Conservation (phyloP, 768 basidiomycete genomes). For the Hysterangium stoloniferum region DNA sequence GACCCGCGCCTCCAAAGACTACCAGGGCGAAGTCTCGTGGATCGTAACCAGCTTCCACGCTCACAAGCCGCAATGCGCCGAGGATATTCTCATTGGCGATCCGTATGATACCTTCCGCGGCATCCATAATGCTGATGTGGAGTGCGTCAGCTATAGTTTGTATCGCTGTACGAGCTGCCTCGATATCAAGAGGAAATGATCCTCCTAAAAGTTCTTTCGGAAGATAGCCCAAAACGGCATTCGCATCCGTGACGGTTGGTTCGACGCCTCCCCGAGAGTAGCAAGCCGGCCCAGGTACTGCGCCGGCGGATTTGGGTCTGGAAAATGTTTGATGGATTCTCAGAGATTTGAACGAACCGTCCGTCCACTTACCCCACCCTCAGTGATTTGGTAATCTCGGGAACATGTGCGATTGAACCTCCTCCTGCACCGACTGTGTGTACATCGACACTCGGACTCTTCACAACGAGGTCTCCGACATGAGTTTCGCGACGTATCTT, state of each 20-base stretch:
- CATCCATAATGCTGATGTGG: constrained; percentile 19
- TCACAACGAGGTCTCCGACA: constrained; percentile 1
- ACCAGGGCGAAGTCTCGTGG: constrained; percentile 24
- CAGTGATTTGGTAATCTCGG: background rate
- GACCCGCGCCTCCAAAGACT: constrained; percentile 25
- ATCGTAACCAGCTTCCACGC: constrained; percentile 26
- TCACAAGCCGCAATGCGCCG: constrained; percentile 24
- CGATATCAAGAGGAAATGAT: constrained; percentile 21
- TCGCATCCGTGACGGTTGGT: constrained; percentile 25
- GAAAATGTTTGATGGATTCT: too few species aligned
- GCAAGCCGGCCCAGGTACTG: constrained; percentile 25
- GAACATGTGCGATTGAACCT: constrained; percentile 1
- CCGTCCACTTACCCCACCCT: background rate
- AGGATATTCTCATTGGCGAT: constrained; percentile 25
- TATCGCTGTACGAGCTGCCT: constrained; percentile 20
- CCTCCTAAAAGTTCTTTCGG: constrained; percentile 24
- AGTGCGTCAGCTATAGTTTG: constrained; percentile 20
- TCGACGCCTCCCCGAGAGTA: constrained; percentile 23
- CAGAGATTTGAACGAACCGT: too few species aligned
- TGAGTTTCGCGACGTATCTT: background rate
- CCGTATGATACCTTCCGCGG: constrained; percentile 25
- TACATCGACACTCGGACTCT: background rate
- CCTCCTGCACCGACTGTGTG: constrained; percentile 1
- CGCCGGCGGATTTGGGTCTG: constrained; percentile 23
- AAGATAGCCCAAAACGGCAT: constrained; percentile 24